Evolutionary conservation across 1,284 basidiomycete species (phyloP).

Genomic region (Inonotus hispidus): DNA sequence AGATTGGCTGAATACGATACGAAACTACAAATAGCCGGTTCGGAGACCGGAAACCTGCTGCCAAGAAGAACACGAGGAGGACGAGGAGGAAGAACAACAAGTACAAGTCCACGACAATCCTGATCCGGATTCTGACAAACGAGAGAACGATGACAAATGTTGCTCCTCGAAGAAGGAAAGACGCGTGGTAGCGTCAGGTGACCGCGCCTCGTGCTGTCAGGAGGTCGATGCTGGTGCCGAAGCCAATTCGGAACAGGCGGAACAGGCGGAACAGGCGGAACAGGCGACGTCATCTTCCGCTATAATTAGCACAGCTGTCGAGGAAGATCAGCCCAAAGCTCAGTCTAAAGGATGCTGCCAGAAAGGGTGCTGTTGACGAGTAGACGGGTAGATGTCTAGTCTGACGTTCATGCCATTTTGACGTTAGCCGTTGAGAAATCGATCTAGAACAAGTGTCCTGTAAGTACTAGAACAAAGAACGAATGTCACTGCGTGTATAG

Average conservation of each 20-base stretch:
- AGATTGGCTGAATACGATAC: not conserved
- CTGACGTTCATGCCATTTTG: too few species aligned
- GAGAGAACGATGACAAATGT: not conserved
- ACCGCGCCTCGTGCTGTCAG: not conserved
- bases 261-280: too few species aligned
- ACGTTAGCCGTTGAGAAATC: too few species aligned
- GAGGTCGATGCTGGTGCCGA: not conserved
- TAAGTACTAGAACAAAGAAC: too few species aligned
- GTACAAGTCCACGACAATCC: too few species aligned
- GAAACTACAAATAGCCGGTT: not conserved
- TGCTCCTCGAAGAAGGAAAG: not conserved
- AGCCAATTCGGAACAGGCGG: not conserved
- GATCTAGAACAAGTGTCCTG: too few species aligned
- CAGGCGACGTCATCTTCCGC: not conserved
- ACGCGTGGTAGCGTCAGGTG: not conserved
- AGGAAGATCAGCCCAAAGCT: not conserved
- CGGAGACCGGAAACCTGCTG: not conserved
- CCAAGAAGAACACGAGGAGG: not conserved
- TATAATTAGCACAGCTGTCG: not conserved
- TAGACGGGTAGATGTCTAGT: not conserved
- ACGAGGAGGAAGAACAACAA: not conserved
- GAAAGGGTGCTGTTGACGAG: constrained; percentile 1
- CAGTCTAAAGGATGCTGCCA: not conserved
- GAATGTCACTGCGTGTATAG: too few species aligned
- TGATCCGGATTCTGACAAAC: too few species aligned